Conservation (phyloP, 2,329 filamentous ascomycete genomes). For the Chrysoporthe austroafricana region DNA sequence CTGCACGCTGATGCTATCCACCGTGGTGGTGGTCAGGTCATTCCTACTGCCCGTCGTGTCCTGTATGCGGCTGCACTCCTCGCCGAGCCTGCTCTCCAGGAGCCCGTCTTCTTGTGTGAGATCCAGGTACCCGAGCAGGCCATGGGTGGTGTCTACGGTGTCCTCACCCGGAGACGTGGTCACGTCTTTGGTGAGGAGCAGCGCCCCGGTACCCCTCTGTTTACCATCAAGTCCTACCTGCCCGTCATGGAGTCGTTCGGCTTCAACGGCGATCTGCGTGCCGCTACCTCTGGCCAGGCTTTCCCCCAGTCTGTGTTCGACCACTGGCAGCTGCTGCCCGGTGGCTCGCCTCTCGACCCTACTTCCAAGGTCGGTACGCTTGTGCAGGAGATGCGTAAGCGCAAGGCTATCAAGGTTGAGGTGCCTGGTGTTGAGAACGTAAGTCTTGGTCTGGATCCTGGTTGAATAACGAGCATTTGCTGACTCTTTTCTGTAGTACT, state of each 20-base stretch:
- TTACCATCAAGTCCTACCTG: slow-evolving; percentile 74
- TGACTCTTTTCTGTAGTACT: slow-evolving; percentile 71
- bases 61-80: slow-evolving; percentile 92
- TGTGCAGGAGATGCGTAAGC: slow-evolving; percentile 91
- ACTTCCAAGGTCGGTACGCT: slow-evolving; percentile 82
- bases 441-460: slow-evolving; percentile 53
- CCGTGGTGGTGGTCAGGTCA: slow-evolving; percentile 98
- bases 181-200: slow-evolving; percentile 99
- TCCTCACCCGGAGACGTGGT: slow-evolving; percentile 95
- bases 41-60: slow-evolving; percentile 96
- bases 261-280: slow-evolving; percentile 97
- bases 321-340: slow-evolving; percentile 95
- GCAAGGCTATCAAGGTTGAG: slow-evolving; percentile 98
- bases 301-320: slow-evolving; percentile 99
- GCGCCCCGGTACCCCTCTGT: slow-evolving; percentile 96
- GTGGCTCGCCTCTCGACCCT: slow-evolving; percentile 86
- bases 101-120: slow-evolving; percentile 98
- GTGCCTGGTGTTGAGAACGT: slow-evolving; percentile 95
- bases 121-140: slow-evolving; percentile 98
- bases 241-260: slow-evolving; percentile 57
- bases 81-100: slow-evolving; percentile 86
- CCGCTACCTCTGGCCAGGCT: slow-evolving; percentile 92
- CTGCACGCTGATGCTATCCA: slow-evolving; percentile 99
- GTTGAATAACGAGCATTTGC: slow-evolving; percentile 25
- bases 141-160: slow-evolving; percentile 99